These are phyloP conservation scores for Trametes maxima DNA, from an alignment of 768 basidiomycete genomes.

Conservation along the genomic window DNA sequence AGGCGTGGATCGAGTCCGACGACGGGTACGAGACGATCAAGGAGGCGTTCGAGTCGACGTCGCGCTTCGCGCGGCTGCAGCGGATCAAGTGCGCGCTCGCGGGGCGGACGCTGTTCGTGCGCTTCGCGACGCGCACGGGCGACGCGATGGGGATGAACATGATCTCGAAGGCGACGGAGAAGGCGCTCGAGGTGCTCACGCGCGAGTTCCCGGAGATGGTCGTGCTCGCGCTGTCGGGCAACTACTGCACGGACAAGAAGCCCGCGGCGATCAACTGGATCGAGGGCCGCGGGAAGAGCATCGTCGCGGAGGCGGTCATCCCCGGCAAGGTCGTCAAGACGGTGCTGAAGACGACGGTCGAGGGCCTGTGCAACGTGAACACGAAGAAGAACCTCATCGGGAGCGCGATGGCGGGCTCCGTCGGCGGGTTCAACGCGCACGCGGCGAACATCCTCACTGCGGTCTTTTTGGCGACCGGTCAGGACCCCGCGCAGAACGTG, in stretches of 20 bases:
- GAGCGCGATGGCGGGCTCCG: conserved; percentile 96
- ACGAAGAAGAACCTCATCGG: conserved; percentile 97
- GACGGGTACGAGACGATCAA: conserved; percentile 78
- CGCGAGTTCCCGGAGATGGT: conserved; percentile 88
- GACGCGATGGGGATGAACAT: conserved; percentile 99
- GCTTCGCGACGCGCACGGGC: conserved; percentile 93
- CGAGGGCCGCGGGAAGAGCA: conserved; percentile 96
- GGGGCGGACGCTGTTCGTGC: conserved; percentile 89
- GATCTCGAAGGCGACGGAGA: conserved; percentile 98
- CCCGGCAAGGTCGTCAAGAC: conserved; percentile 86
- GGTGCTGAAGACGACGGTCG: conserved; percentile 95
- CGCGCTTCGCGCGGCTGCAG: conserved; percentile 87
- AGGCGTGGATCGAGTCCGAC: conserved; percentile 83
- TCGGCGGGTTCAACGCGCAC: conserved; percentile 98
- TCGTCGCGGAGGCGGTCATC: conserved; percentile 93
- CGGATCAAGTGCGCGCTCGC: conserved; percentile 88
- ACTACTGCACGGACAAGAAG: conserved; percentile 99
- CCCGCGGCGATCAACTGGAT: conserved; percentile 99
- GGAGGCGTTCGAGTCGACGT: conserved; percentile 91
- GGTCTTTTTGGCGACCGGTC: conserved; percentile 93
- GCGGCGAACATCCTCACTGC: conserved; percentile 97
- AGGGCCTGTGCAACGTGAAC: conserved; percentile 86
- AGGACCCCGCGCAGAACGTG: conserved; percentile 99
- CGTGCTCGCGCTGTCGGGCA: conserved; percentile 89
- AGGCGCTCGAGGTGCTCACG: conserved; percentile 81